Conservation (phyloP, 371 early-diverging fungal genomes). For the Mycotypha africana region DNA sequence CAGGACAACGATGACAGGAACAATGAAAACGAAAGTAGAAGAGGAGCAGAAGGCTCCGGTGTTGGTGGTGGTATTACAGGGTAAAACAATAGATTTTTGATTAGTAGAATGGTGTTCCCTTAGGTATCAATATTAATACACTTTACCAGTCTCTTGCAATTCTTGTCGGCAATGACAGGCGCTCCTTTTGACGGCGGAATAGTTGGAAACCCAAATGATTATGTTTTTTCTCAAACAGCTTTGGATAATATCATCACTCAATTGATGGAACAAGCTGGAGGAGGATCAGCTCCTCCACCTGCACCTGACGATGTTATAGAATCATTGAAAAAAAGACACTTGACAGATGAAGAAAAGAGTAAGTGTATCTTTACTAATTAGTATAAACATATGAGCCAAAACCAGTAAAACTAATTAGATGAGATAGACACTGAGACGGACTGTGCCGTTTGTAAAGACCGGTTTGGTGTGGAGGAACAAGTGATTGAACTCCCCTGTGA, state of each 20-base stretch:
- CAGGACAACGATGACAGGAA: neutral
- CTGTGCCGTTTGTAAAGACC: constrained; percentile 84
- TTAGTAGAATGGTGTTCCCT: no score
- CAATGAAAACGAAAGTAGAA: constrained; percentile 6
- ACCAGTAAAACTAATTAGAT: no score
- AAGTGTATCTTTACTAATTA: neutral
- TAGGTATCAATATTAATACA: no score
- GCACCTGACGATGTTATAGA: constrained; percentile 62
- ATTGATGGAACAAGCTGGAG: constrained; percentile 71
- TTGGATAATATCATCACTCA: constrained; percentile 77
- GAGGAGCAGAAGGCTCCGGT: no score
- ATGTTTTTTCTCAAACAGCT: constrained; percentile 55
- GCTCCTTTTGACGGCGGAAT: constrained; percentile 26
- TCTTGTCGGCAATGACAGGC: constrained; percentile 31
- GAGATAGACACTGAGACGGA: no score
- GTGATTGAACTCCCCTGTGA: constrained; percentile 70
- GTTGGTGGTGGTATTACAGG: constrained; percentile 19
- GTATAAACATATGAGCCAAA: constrained; percentile 19
- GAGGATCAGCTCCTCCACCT: constrained; percentile 61
- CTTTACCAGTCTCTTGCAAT: constrained; percentile 35
- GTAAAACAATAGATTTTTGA: constrained; percentile 7
- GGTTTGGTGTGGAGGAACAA: constrained; percentile 54
- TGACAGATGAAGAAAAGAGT: constrained; percentile 51
- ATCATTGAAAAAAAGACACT: constrained; percentile 37
- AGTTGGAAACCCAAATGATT: constrained; percentile 58